Base-by-base conservation (phyloP, 371 early-diverging fungal genomes). In the Lichtheimia ornata region DNA sequence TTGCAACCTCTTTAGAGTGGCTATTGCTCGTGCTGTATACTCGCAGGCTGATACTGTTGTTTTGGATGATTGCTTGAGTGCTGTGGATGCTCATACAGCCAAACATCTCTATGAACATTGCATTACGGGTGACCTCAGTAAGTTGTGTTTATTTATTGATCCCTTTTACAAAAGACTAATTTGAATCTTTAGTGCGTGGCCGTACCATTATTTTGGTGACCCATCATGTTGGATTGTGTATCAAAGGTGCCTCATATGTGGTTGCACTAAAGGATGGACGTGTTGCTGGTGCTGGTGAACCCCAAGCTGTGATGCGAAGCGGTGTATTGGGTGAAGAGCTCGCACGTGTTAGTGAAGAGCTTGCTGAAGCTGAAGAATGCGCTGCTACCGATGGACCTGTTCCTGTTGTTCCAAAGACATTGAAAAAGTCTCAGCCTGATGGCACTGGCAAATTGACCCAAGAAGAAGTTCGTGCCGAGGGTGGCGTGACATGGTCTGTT, bases 51-150 rank as follows among this genome's bases (percentile, higher is more conserved):
- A 84, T 17, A 82, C 77, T 52, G 77, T 93, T 45, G 74, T 93
- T 44, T 61, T 93, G 53, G 93, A 93, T 68, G 93, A 93, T 71
- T 89, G 88, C 64, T 75, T 97, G 25, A 87, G 87, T 14, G 92
- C 93, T 2, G 90, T 92, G 1, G 93, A 93, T 70, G 88, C 91
- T 2, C 94, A 95, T 53, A 96, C 96, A 11, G 96, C 90, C 25
- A 87, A 86, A 56, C 91, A 91, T 70, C 75, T 96, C 22, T 82
- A 88, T 43, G 77, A 80, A 24, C 68, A 85, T 49, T 93, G 93
- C 61, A 58, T 93, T 54, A 77, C 84, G 25, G 86, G 88, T 9
- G 69, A 76, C 17, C 66, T 90, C 11, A 56, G 53, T 52, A 52
- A 52, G 53, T 15, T 18, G 5, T 22, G 12, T 13, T 18, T 0